Percentiles rank a stretch among this genome's conserved stretches.
Evolutionary conservation across 2,329 filamentous ascomycete genomes (phyloP).

Genomic region (Biscogniauxia sp.): DNA sequence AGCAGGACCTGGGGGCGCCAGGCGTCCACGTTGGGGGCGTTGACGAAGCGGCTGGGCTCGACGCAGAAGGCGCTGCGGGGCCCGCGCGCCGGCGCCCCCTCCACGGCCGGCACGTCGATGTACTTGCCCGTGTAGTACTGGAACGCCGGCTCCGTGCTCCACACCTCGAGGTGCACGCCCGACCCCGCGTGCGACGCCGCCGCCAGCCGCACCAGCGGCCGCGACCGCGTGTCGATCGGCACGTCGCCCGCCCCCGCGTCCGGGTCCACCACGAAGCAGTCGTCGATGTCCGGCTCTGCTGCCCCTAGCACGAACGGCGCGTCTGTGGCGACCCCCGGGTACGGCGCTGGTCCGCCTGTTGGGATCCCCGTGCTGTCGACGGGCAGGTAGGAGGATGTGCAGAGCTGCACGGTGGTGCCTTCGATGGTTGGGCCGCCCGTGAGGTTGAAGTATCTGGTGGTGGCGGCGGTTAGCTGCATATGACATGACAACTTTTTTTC

Average conservation of each 20-base stretch:
- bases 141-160: slow-evolving; percentile 92
- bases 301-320: slow-evolving; percentile 71
- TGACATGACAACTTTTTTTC: no score
- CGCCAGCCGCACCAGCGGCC: slow-evolving; percentile 65
- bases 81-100: slow-evolving; percentile 61
- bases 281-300: slow-evolving; percentile 74
- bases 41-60: slow-evolving; percentile 87
- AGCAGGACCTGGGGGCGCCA: slow-evolving; percentile 78
- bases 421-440: slow-evolving; percentile 51
- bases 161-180: slow-evolving; percentile 78
- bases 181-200: slow-evolving; percentile 71
- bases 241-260: slow-evolving; percentile 45
- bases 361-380: slow-evolving; percentile 75
- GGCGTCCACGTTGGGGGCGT: slow-evolving; percentile 77
- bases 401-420: slow-evolving; percentile 65
- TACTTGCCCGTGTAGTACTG: slow-evolving; percentile 93
- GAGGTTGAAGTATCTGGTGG: slow-evolving; percentile 62
- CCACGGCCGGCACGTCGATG: slow-evolving; percentile 71
- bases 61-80: slow-evolving; percentile 81
- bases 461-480: not conserved
- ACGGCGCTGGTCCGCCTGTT: slow-evolving; percentile 61
- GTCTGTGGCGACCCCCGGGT: slow-evolving; percentile 62
- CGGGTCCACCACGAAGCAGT: slow-evolving; percentile 78
- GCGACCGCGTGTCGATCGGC: slow-evolving; percentile 63
- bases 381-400: slow-evolving; percentile 65